phyloP scores from a whole-genome alignment of 2,329 filamentous ascomycete species.

The Neonectria coccinea region DNA sequence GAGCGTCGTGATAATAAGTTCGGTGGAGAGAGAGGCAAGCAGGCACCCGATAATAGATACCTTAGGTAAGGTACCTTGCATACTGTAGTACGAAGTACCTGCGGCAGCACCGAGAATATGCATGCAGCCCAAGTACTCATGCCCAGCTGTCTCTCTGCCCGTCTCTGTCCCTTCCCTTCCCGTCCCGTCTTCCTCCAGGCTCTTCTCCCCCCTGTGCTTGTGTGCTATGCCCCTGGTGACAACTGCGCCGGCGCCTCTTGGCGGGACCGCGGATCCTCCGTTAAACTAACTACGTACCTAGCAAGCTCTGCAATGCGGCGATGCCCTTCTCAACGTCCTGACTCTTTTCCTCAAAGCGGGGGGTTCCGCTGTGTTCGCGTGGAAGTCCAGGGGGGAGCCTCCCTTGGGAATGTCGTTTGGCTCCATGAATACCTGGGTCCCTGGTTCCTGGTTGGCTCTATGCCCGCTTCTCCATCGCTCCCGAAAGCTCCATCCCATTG shows the following conservation, averaged over 20 bases:
- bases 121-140: not conserved
- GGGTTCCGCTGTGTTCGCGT: conserved; percentile 21
- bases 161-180: not conserved
- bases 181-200: not conserved
- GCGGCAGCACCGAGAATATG: not conserved
- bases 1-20: conserved; percentile 43
- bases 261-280: conserved; percentile 8
- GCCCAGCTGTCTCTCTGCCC: not conserved
- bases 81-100: not conserved
- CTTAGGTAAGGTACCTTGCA: no score
- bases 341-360: conserved; percentile 2
- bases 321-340: not conserved
- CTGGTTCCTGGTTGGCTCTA: conserved; percentile 10
- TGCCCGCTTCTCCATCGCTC: no score
- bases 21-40: conserved; percentile 17
- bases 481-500: not conserved
- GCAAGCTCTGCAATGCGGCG: conserved; percentile 2
- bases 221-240: conserved; percentile 1
- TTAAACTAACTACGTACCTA: not conserved
- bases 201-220: no score
- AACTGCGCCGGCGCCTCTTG: conserved; percentile 8
- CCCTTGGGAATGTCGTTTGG: conserved; percentile 23
- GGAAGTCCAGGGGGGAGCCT: conserved; percentile 22
- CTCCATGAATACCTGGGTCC: conserved; percentile 16
- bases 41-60: not conserved